Base-by-base conservation (phyloP, 306 rosid genomes). In the Sechiopsis laciniata region DNA sequence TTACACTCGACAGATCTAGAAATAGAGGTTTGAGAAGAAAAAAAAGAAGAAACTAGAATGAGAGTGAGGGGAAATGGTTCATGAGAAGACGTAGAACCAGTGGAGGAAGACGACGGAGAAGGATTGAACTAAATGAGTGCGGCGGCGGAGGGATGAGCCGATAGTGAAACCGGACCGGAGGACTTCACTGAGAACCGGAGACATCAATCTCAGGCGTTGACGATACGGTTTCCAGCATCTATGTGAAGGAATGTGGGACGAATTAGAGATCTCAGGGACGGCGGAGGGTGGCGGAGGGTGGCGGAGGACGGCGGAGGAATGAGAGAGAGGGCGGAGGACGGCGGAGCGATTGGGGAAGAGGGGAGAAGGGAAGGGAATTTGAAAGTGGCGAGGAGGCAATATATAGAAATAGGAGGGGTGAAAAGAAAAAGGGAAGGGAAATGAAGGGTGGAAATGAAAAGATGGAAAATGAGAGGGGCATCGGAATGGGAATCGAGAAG, bases 181-280 rank as follows among this genome's bases (percentile, higher is more conserved):
- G 81, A 86, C 83, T 84, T 88, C 94, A 81, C 88, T 84, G 13
- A 88, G 82, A 76, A 88, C 89, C 15, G 94, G 94, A 86, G 94
- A 84, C 94, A 88, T 88, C 71, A 86, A 86, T 79, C 53, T 81
- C 76, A 84, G 64, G 78, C 86, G 79, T 83, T 62, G 78, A 82
- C 22, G 71, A 75, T 42, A 17, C 75, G 52, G 67, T 59, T 62
- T 72, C 48, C 70, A 71, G 80, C 84, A 84, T 82, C 75, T 60
- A 60, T 60, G 15, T 15, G 0, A 69, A 61, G 67, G 35, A 22
- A 35, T 26, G 3, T 6, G 35, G 17, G 12, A 46, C 8, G 20
- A 11, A 42, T 10, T 19, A 7, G 20, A 32, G 10, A 14, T 65
- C 8, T 66, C 17, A 11, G 17, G 55, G 17, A 37, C 1, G 53